Evolutionary conservation across 768 basidiomycete species (phyloP), one percentile per base, ranked within the genome.

Genomic region (Suillus bovinus): DNA sequence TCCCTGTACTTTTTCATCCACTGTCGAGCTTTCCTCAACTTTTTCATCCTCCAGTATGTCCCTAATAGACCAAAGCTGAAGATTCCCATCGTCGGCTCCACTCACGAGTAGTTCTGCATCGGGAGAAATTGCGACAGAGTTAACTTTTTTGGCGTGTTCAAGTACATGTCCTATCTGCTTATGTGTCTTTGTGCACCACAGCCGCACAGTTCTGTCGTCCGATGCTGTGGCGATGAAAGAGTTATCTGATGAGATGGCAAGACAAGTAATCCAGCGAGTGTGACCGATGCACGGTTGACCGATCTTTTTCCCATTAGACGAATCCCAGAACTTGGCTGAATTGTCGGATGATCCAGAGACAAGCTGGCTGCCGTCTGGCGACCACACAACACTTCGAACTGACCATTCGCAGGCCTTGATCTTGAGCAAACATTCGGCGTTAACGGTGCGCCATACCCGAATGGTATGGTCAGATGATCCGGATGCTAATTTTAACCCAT

Each of bases 361-460:
- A 39, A 62, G n/a, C 17, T 44, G 46, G 20, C 16, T 36, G 14
- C 57, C 22, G 34, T 50, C 58, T 5, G 46, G 44, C 16, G 61
- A 59, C 61, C 57, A 62, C 34, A 59, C 61, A 14, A 62, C 38
- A 29, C 57, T 47, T 13, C 41, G 59, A 34, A 62, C 22, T 6
- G 58, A 24, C 34, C 24, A 5, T 56, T 29, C 24, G 44, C 42
- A 31, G 27, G 14, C 42, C 14, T 49, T 41, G 24, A 62, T 59
- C 50, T 52, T 29, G 27, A 52, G 50, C 9, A 52, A 10, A 52
- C 17, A 31, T 31, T 52, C 50, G 29, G 50, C 50, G 50, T 52
- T 31, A 31, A 31, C 50, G 50, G 50, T 52, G 50, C 29, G 50
- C 50, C 50, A 52, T 10, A 52, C 50, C 20, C 50, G 50, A 20